phyloP scores from a whole-genome alignment of 1,139 yeast species.

The Nadsonia starkeyi-henricii region DNA sequence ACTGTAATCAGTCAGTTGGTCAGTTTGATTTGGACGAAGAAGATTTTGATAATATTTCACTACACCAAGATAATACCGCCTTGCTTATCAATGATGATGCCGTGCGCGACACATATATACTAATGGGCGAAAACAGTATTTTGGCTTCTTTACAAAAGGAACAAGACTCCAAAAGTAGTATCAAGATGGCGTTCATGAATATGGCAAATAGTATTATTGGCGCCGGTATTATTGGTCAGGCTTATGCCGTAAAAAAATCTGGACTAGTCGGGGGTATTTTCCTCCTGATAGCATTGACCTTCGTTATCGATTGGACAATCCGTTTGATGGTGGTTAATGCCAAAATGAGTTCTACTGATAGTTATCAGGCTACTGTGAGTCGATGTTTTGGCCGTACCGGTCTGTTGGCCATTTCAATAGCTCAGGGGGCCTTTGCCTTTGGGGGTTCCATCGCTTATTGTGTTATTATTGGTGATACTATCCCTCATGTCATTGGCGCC shows the following conservation, averaged over 20 bases:
- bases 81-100: background rate
- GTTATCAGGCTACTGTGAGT: constrained; percentile 78
- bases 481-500: constrained; percentile 74
- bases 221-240: constrained; percentile 91
- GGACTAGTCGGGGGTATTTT: constrained; percentile 68
- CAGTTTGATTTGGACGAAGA: background rate
- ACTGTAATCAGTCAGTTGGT: too few relatives aligned
- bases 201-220: constrained; percentile 90
- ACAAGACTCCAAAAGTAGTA: constrained; percentile 28
- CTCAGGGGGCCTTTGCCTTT: constrained; percentile 82
- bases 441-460: constrained; percentile 94
- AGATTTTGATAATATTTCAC: too few relatives aligned
- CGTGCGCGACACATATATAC: constrained; percentile 2
- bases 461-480: constrained; percentile 87
- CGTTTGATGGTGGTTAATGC: constrained; percentile 70
- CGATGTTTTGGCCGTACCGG: constrained; percentile 70
- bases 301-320: constrained; percentile 79
- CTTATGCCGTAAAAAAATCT: constrained; percentile 70
- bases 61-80: background rate
- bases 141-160: constrained; percentile 19
- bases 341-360: constrained; percentile 55
- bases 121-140: constrained; percentile 15
- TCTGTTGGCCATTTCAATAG: constrained; percentile 46
- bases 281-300: constrained; percentile 44
- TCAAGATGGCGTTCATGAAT: constrained; percentile 89